Conservation (phyloP, 2,329 filamentous ascomycete genomes). For the Xylariaceae sp. region DNA sequence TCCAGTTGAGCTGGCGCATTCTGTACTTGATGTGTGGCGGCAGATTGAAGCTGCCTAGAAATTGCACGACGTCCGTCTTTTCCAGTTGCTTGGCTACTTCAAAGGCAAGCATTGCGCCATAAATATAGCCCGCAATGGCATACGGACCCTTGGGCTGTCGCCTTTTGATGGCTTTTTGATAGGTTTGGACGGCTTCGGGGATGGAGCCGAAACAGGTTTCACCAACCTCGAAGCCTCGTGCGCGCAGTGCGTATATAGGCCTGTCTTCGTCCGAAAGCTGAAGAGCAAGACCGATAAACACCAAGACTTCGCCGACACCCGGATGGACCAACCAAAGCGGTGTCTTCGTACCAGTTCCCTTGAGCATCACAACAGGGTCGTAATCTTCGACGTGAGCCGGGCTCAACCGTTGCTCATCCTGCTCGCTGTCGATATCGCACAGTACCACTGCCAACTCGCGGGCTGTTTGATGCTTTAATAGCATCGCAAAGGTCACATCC, state of each 20-base stretch:
- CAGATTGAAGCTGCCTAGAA: constrained; percentile 44
- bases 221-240: constrained; percentile 38
- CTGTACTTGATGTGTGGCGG: constrained; percentile 44
- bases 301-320: constrained; percentile 39
- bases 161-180: constrained; percentile 36
- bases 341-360: constrained; percentile 27
- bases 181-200: constrained; percentile 37
- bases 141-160: constrained; percentile 48
- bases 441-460: not conserved
- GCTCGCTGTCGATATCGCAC: not conserved
- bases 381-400: not conserved
- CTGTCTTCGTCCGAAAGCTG: constrained; percentile 36
- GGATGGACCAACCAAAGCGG: constrained; percentile 41
- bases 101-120: constrained; percentile 47
- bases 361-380: constrained; percentile 28
- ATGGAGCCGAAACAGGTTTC: constrained; percentile 36
- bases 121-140: constrained; percentile 48
- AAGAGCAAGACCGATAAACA: constrained; percentile 36
- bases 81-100: constrained; percentile 46
- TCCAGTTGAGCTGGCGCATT: constrained; percentile 38
- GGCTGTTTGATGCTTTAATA: constrained; percentile 27
- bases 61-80: constrained; percentile 33
- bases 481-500: constrained; percentile 31
- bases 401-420: not conserved
- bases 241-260: constrained; percentile 44